phyloP scores from a whole-genome alignment of 2,329 filamentous ascomycete species.

The Pseudocercospora fuligena region DNA sequence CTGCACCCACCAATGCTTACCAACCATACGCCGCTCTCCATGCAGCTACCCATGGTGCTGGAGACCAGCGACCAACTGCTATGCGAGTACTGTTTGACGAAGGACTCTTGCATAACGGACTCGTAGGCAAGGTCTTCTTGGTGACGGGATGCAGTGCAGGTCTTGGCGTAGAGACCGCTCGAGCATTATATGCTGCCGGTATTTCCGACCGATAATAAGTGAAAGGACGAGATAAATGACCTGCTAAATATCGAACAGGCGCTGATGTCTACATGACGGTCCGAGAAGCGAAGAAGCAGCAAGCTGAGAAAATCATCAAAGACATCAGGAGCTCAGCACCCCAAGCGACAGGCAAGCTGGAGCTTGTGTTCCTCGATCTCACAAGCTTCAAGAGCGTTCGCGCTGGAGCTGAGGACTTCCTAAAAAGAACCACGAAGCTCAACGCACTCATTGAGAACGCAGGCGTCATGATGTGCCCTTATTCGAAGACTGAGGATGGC shows the following conservation, averaged over 20 bases:
- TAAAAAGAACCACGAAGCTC: neutral
- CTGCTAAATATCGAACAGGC: neutral
- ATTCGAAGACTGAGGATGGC: conserved; percentile 7
- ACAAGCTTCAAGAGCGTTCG: conserved; percentile 38
- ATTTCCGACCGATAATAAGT: neutral
- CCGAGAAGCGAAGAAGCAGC: conserved; percentile 3
- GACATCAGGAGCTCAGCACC: conserved; percentile 1
- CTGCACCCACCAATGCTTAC: neutral
- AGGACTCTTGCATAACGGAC: conserved; percentile 9
- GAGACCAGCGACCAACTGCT: conserved; percentile 16
- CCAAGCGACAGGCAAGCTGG: conserved; percentile 9
- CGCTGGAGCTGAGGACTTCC: conserved; percentile 31
- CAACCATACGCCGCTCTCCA: neutral
- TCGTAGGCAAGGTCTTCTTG: conserved; percentile 17
- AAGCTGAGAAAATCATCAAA: conserved; percentile 4
- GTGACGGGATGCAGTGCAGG: conserved; percentile 21
- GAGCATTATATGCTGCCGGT: conserved; percentile 14
- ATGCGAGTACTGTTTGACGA: conserved; percentile 18
- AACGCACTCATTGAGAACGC: conserved; percentile 4
- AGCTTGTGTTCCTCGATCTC: conserved; percentile 34
- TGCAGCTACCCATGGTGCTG: conserved; percentile 7
- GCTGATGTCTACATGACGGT: conserved; percentile 16
- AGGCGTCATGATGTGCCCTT: conserved; percentile 18
- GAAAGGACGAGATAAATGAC: neutral
- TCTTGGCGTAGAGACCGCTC: conserved; percentile 18